Conservation (phyloP, 2,329 filamentous ascomycete genomes). For the Aureobasidium mangrovei region DNA sequence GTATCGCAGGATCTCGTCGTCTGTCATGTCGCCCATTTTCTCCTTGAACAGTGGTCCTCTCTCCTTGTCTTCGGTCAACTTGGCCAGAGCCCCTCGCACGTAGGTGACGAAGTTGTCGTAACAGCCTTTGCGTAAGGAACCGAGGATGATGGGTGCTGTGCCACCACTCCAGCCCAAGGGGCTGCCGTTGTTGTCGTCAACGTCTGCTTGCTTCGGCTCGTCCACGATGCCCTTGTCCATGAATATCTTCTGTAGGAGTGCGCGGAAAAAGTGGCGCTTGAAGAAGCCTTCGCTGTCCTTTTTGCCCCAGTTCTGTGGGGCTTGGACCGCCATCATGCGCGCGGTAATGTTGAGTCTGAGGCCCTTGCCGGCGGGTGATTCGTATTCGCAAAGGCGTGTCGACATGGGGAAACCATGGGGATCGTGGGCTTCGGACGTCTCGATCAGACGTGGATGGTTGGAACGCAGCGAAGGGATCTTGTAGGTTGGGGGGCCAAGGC, state of each 20-base stretch:
- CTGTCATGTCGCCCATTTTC: conserved; percentile 59
- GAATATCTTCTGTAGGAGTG: conserved; percentile 84
- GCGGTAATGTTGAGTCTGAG: conserved; percentile 90
- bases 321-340: conserved; percentile 96
- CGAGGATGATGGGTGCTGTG: conserved; percentile 77
- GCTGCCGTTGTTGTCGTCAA: conserved; percentile 32
- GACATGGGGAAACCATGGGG: conserved; percentile 94
- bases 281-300: conserved; percentile 82
- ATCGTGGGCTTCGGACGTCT: conserved; percentile 65
- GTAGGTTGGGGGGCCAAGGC: conserved; percentile 75
- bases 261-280: conserved; percentile 84
- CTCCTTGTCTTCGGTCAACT: conserved; percentile 56
- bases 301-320: conserved; percentile 81
- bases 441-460: conserved; percentile 57
- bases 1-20: conserved; percentile 67
- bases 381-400: conserved; percentile 50
- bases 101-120: conserved; percentile 70
- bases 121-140: conserved; percentile 69
- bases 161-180: conserved; percentile 38
- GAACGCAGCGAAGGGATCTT: conserved; percentile 73
- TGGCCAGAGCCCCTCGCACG: conserved; percentile 69
- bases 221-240: conserved; percentile 72
- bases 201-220: conserved; percentile 47
- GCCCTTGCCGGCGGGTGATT: conserved; percentile 39
- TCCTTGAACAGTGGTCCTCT: conserved; percentile 52